Conservation (phyloP, 192 early-diverging fungal species). For the Podochytrium sp. region DNA sequence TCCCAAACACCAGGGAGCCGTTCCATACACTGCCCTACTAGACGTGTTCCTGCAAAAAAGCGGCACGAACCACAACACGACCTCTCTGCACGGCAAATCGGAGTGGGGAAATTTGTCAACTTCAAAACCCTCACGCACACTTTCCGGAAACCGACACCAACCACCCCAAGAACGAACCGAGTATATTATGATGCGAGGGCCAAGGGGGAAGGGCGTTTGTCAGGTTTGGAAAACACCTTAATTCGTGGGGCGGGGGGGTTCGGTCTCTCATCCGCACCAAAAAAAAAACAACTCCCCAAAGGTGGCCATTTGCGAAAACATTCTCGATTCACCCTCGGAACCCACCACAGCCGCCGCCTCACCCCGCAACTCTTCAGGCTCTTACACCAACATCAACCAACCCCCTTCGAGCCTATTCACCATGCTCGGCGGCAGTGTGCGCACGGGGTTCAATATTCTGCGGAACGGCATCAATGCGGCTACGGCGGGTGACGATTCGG, state of each 20-base stretch:
- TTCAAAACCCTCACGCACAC: slow-evolving; percentile 24
- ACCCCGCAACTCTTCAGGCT: not conserved
- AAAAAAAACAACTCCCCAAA: slow-evolving; percentile 40
- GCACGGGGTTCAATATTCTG: slow-evolving; percentile 20
- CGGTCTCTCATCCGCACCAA: slow-evolving; percentile 82
- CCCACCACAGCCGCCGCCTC: not conserved
- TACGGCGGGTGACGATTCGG: slow-evolving; percentile 1
- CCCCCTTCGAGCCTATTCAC: slow-evolving; percentile 21
- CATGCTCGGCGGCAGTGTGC: slow-evolving; percentile 28
- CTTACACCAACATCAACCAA: not conserved
- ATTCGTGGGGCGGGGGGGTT: slow-evolving; percentile 67
- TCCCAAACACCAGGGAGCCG: slow-evolving; percentile 73
- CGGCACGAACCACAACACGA: slow-evolving; percentile 39
- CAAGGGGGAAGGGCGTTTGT: slow-evolving; percentile 85
- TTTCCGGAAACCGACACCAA: slow-evolving; percentile 1
- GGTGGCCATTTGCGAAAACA: slow-evolving; percentile 38
- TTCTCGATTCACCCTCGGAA: not conserved
- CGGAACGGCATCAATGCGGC: slow-evolving; percentile 18
- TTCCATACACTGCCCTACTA: slow-evolving; percentile 77
- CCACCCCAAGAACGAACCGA: slow-evolving; percentile 76
- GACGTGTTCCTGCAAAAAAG: slow-evolving; percentile 85
- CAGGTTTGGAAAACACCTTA: slow-evolving; percentile 68
- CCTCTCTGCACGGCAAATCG: slow-evolving; percentile 61
- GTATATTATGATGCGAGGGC: slow-evolving; percentile 95
- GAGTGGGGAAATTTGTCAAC: slow-evolving; percentile 42